phyloP scores from a whole-genome alignment of 75 land plant species.

The Azolla pinnata region DNA sequence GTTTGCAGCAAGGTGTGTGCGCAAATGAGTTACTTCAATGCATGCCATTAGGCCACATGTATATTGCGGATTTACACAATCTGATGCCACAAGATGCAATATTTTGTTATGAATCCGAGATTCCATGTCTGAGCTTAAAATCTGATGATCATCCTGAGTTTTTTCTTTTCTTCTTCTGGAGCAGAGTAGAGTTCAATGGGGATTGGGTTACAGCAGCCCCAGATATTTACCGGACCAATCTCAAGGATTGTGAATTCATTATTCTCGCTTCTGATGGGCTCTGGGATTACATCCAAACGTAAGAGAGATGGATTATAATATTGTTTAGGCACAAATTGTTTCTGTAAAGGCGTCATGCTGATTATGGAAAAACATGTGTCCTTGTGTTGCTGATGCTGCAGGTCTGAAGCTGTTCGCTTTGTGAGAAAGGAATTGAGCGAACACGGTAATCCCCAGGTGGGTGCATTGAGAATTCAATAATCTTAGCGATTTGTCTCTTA shows the following conservation, averaged over 20 bases:
- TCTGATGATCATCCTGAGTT: constrained; percentile 2
- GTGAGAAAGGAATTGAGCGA: constrained; percentile 65
- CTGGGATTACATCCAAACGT: constrained; percentile 95
- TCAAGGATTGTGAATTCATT: constrained; percentile 75
- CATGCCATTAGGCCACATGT: not conserved
- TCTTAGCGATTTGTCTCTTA: not conserved
- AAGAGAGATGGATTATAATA: not conserved
- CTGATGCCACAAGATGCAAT: not conserved
- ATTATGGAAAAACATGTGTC: too few species aligned
- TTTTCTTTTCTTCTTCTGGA: not conserved
- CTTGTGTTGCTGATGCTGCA: too few species aligned
- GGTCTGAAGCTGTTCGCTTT: constrained; percentile 74
- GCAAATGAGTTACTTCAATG: not conserved
- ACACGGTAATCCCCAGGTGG: constrained; percentile 88
- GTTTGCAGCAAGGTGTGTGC: constrained; percentile 56
- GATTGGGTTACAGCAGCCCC: constrained; percentile 79
- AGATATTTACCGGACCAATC: constrained; percentile 45
- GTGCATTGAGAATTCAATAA: not conserved
- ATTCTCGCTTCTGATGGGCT: constrained; percentile 92
- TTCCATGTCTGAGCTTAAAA: too few species aligned
- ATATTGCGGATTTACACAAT: not conserved
- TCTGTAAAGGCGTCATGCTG: too few species aligned
- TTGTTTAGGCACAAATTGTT: too few species aligned
- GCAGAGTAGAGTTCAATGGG: constrained; percentile 58
- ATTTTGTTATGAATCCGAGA: not conserved